phyloP scores from a whole-genome alignment of 352 stramenopile species.

The Phytophthora pini region DNA sequence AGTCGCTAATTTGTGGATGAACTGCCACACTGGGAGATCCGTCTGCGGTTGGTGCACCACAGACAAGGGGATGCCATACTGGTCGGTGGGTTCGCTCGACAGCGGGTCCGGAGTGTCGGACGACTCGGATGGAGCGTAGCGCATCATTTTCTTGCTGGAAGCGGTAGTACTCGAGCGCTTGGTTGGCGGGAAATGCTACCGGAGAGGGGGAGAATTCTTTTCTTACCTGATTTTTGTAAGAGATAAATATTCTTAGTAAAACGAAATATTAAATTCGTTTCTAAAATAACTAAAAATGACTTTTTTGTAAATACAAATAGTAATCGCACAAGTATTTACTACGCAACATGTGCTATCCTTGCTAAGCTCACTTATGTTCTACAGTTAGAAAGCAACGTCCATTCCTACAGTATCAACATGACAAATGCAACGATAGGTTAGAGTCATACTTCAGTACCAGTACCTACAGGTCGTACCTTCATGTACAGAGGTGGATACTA shows the following conservation, averaged over 20 bases:
- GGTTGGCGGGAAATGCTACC: constrained; percentile 16
- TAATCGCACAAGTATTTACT: not conserved
- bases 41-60: constrained; percentile 39
- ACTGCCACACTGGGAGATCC: constrained; percentile 44
- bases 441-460: not conserved
- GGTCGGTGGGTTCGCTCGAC: constrained; percentile 22
- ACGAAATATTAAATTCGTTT: not conserved
- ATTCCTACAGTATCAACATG: not conserved
- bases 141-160: constrained; percentile 7
- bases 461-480: constrained; percentile 11
- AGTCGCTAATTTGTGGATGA: constrained; percentile 35
- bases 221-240: constrained; percentile 17
- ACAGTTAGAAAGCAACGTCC: not conserved
- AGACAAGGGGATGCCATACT: constrained; percentile 31
- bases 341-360: not conserved
- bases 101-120: constrained; percentile 6
- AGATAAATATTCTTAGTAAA: not conserved
- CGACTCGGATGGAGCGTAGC: not conserved
- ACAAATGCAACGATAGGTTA: too few relatives aligned
- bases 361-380: too few relatives aligned
- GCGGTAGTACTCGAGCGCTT: constrained; percentile 21
- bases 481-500: constrained; percentile 29
- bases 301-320: not conserved
- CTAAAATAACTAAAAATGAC: not conserved
- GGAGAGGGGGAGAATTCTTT: constrained; percentile 10